Base-by-base conservation (phyloP, 2,329 filamentous ascomycete genomes). In the Trematosphaeria pertusa region DNA sequence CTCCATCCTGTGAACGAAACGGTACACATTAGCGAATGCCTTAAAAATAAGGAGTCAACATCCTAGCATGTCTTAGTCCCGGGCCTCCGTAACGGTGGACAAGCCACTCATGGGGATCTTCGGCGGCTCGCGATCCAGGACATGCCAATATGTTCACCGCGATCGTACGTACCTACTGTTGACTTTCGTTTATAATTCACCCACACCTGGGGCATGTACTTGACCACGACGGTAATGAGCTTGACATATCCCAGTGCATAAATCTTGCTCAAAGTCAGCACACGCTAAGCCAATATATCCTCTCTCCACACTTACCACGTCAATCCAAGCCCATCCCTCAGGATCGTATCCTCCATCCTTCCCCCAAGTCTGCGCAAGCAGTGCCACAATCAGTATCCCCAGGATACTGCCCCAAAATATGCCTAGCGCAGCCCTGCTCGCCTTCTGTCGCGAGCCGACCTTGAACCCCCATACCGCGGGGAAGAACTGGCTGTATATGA, bases 201-300 rank as follows among this genome's bases (percentile, higher is more conserved):
- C 63, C 88, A 79, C 10, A 56, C 67, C 36, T 73, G 70, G 4
- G 94, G 94, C 36, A 90, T 86, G 73, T 97, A 97, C 75, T 99
- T 99, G 73, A 96, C 82, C 19, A 97, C 76, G 0, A 93, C 96
- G 56, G 96, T 84, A 43, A 92, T 72, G 24, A 99, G 79, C 75
- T 99, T 99, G 67, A 96, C 87, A 68, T 95, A 95, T 32, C 89
- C 90, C 22, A 95, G 76, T 10, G 87, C 82, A 64, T 86, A 84
- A 22, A 85, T 75, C 82, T 52, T 53, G 14, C 10, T 15, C 24
- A 22, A 10, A 11, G 44, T 46, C 46, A 58, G 59, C 19, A 52
- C 46, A 32, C 42, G 48, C 38, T 37, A 2, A n/a, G n/a, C 11
- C 11, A 15, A 34, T n/a, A 4, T 9, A 11, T 7, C 3, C 11